Evolutionary conservation across 129 eudicot genomes (phyloP).

Genomic region (Dittrichia graveolens): DNA sequence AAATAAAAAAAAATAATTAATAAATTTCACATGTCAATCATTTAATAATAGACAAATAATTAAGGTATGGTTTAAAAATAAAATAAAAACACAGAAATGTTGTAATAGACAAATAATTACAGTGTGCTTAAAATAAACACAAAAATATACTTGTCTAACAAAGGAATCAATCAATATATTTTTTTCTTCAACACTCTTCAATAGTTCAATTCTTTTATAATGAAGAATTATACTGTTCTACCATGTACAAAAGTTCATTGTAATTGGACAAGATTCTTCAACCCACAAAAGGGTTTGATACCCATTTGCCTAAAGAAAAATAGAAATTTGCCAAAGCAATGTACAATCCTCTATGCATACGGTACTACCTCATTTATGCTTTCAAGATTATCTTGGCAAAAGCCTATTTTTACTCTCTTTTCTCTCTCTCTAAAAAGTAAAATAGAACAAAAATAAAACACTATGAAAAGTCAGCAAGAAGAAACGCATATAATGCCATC

Average conservation of each 20-base stretch:
- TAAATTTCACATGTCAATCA: too few relatives aligned
- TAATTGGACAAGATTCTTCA: constrained; percentile 46
- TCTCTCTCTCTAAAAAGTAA: constrained; percentile 30
- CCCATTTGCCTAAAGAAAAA: constrained; percentile 30
- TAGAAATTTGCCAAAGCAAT: constrained; percentile 22
- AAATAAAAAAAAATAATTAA: too few relatives aligned
- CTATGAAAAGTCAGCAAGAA: constrained; percentile 2
- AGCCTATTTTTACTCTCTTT: constrained; percentile 38
- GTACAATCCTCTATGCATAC: constrained; percentile 22
- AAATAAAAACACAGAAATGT: not conserved
- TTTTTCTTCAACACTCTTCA: constrained; percentile 54
- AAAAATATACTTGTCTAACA: constrained; percentile 21
- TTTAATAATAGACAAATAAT: too few relatives aligned
- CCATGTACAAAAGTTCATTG: constrained; percentile 51
- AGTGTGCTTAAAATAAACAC: too few relatives aligned
- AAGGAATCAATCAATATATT: constrained; percentile 36
- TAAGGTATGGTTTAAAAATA: too few relatives aligned
- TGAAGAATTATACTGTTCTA: constrained; percentile 50
- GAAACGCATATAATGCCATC: constrained; percentile 18
- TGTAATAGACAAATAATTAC: too few relatives aligned
- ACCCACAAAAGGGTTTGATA: constrained; percentile 34
- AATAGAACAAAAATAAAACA: constrained; percentile 27
- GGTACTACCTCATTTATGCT: constrained; percentile 26
- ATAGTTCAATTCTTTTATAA: constrained; percentile 23
- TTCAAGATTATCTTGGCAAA: constrained; percentile 28